Evolutionary conservation across 805 yeast species (phyloP).

Genomic region (Grigorovia transvaalensis): DNA sequence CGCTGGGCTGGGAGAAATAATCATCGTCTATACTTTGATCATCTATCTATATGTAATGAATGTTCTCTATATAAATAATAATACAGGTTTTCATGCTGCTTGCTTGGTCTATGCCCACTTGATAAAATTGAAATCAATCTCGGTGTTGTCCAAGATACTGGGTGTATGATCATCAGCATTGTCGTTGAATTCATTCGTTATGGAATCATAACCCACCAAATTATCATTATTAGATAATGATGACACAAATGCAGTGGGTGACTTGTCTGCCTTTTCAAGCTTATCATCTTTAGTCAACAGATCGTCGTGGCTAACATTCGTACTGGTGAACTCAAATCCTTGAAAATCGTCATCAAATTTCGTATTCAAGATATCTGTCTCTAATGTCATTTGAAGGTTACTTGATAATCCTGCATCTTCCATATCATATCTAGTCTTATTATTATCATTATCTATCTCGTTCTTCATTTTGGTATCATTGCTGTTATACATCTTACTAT

Average conservation of each 20-base stretch:
- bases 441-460: not conserved
- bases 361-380: not conserved
- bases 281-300: not conserved
- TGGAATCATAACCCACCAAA: not conserved
- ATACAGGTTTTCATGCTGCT: too few species aligned
- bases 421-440: not conserved
- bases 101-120: constrained; percentile 9
- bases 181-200: not conserved
- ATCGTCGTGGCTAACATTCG: not conserved
- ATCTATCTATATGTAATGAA: too few species aligned
- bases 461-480: not conserved
- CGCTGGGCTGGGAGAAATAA: too few species aligned
- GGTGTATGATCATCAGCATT: not conserved
- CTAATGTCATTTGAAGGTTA: not conserved
- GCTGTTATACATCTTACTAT: not conserved
- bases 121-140: constrained; percentile 19
- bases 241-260: not conserved
- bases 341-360: constrained; percentile 1
- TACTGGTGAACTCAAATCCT: not conserved
- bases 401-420: not conserved
- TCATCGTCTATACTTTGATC: not conserved
- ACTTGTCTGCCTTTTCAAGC: not conserved
- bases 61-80: not conserved
- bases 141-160: constrained; percentile 15
- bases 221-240: not conserved